A percentile compares a stretch with the other conserved stretches of the same genome.
Evolutionary conservation across 2,329 filamentous ascomycete species (phyloP).

Genomic region (Chrysosporium keratinophilum): DNA sequence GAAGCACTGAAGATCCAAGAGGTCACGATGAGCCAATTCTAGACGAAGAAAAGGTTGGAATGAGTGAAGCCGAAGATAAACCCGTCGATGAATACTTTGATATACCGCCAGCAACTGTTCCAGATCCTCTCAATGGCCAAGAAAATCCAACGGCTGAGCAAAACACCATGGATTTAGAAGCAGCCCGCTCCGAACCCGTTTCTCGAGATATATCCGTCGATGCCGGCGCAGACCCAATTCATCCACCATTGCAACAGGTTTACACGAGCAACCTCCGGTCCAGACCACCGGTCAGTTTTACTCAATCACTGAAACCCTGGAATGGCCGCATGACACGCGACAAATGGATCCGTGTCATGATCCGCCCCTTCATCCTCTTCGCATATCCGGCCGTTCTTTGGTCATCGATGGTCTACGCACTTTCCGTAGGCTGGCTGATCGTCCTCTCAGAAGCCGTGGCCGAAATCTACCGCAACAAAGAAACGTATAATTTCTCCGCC

Average conservation of each 20-base stretch:
- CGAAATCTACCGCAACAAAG: conserved; percentile 60
- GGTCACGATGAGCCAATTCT: neutral
- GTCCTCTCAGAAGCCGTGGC: conserved; percentile 83
- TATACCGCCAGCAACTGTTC: conserved; percentile 13
- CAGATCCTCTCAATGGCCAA: conserved; percentile 6
- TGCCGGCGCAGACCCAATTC: conserved; percentile 19
- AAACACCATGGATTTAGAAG: conserved; percentile 24
- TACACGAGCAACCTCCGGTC: conserved; percentile 65
- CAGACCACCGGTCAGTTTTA: conserved; percentile 58
- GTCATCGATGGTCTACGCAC: conserved; percentile 73
- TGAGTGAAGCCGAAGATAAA: neutral
- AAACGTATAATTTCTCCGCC: conserved; percentile 68
- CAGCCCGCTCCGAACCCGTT: conserved; percentile 18
- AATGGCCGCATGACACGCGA: conserved; percentile 69
- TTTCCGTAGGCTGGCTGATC: conserved; percentile 90
- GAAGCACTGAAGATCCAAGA: neutral
- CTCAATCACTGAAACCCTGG: conserved; percentile 63
- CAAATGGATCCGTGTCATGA: conserved; percentile 65
- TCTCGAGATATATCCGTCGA: conserved; percentile 27
- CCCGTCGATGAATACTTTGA: conserved; percentile 9
- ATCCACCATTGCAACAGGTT: conserved; percentile 22
- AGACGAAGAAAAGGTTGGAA: neutral
- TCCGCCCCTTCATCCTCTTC: conserved; percentile 75
- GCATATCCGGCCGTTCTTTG: conserved; percentile 82
- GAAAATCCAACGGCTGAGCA: neutral